Evolutionary conservation across 768 basidiomycete genomes (phyloP).

Genomic region (Boletus bicolor): DNA sequence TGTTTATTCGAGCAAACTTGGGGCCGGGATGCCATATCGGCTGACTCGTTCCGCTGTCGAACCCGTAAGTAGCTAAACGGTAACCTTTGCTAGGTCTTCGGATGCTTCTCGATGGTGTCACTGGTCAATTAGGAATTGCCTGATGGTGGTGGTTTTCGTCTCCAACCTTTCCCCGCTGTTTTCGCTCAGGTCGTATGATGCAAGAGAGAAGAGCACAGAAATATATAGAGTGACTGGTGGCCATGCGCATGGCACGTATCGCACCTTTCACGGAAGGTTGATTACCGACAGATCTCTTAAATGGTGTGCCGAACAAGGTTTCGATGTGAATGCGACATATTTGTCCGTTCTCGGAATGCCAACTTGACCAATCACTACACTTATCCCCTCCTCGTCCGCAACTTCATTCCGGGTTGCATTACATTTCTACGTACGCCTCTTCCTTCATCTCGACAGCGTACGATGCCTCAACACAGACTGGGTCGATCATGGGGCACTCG

Average conservation of each 20-base stretch:
- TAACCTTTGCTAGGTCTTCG: slow-evolving; percentile 15
- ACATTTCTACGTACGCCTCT: slow-evolving; percentile 20
- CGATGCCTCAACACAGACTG: slow-evolving; percentile 46
- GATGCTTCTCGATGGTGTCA: slow-evolving; percentile 9
- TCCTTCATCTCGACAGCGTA: slow-evolving; percentile 19
- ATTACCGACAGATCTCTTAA: slow-evolving; percentile 16
- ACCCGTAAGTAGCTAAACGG: slow-evolving; percentile 20
- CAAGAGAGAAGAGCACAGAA: slow-evolving; percentile 28
- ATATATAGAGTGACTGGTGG: slow-evolving; percentile 24
- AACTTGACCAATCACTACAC: slow-evolving; percentile 18
- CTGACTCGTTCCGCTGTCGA: not conserved
- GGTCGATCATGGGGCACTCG: slow-evolving; percentile 68
- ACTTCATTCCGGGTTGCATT: slow-evolving; percentile 1
- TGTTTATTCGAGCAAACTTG: slow-evolving; percentile 1
- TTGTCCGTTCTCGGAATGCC: slow-evolving; percentile 18
- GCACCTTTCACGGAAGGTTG: slow-evolving; percentile 29
- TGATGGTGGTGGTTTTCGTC: slow-evolving; percentile 16
- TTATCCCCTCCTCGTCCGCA: slow-evolving; percentile 5
- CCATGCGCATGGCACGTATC: slow-evolving; percentile 9
- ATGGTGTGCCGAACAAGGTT: slow-evolving; percentile 14
- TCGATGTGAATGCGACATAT: slow-evolving; percentile 20
- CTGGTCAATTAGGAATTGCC: slow-evolving; percentile 1
- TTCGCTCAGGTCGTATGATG: slow-evolving; percentile 20
- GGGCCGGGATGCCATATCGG: slow-evolving; percentile 11
- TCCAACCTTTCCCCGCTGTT: slow-evolving; percentile 22